Evolutionary conservation across 768 basidiomycete species (phyloP).

Genomic region (Hypsizygus marmoreus): DNA sequence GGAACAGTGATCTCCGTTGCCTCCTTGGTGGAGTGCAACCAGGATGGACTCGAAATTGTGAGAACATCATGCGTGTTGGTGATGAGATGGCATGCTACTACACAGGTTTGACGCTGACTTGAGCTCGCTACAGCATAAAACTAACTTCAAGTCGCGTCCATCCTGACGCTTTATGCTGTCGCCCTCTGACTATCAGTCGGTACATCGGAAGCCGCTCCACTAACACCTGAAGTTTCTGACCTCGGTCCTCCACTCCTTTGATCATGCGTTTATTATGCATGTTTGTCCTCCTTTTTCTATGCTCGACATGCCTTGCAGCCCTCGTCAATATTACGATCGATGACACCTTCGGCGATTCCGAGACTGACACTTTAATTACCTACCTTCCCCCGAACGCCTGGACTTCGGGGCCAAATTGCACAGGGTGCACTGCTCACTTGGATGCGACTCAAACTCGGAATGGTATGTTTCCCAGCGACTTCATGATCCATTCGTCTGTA

Average conservation of each 20-base stretch:
- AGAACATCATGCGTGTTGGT: too few species aligned
- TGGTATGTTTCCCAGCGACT: constrained; percentile 10
- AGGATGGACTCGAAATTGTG: too few species aligned
- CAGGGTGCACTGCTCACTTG: constrained; percentile 25
- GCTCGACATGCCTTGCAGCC: constrained; percentile 9
- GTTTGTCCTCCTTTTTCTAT: constrained; percentile 9
- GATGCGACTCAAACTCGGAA: constrained; percentile 14
- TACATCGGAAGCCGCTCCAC: background rate
- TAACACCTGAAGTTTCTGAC: constrained; percentile 4
- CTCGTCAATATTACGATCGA: constrained; percentile 43
- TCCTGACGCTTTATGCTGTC: too few species aligned
- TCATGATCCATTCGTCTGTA: too few species aligned
- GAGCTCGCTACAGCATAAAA: too few species aligned
- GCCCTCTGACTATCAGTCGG: constrained; percentile 1
- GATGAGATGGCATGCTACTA: too few species aligned
- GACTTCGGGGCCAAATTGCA: constrained; percentile 29
- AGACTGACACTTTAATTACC: constrained; percentile 28
- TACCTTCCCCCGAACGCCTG: constrained; percentile 36
- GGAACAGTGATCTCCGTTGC: too few species aligned
- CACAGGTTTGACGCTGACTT: too few species aligned
- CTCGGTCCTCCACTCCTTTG: constrained; percentile 14
- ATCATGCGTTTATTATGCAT: constrained; percentile 14
- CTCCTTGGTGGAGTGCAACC: too few species aligned
- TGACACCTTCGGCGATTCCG: constrained; percentile 35
- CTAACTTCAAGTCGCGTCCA: too few species aligned